Evolutionary conservation across 2,329 filamentous ascomycete genomes (phyloP), one percentile per base, ranked within the genome.

Genomic region (Colletotrichum eleusines): DNA sequence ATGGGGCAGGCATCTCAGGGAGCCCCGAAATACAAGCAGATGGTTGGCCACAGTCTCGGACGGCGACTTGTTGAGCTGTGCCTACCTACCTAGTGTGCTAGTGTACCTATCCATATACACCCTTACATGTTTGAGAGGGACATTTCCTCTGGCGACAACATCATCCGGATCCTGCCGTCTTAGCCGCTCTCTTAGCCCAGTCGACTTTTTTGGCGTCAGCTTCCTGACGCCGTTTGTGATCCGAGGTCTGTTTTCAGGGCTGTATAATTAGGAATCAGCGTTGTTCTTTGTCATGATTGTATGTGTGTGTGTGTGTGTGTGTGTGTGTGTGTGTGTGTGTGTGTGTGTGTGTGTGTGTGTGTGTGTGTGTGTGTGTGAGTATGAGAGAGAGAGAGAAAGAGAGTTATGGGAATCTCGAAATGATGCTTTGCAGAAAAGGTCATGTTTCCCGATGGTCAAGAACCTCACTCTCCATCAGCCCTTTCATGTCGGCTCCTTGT

Each of bases 31-130:
- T 23, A 9, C 51, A 23, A 23, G 11, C 20, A 28, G 23, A 44
- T 44, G 63, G 31, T 16, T 26, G 57, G 7, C 51, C 35, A 23
- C 28, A 5, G n/a, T 55, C 28, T 55, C 16, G 16, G 51, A 28
- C 50, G 35, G 48, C 18, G 35, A 69, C 60, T 69, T 69, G 66
- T 69, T 69, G 61, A 68, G 59, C 18, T 51, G 14, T 23, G n/a
- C 31, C 31, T 7, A 33, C 31, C 31, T 33, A 33, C 31, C 31
- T 33, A 33, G 31, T n/a, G n/a, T n/a, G n/a, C n/a, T n/a, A n/a
- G n/a, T n/a, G 31, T 33, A 33, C 4, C 4, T 33, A 33, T 3
- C 4, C 7, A 33, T 3, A 7, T 33, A 33, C 33, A 35, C 33
- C n/a, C 38, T 18, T 38, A 38, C 31, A 55, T 8, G 53, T 57